These are phyloP conservation scores for Pestalotiopsis fici DNA, from an alignment of 2,329 filamentous ascomycete species.

Conservation along the genomic window DNA sequence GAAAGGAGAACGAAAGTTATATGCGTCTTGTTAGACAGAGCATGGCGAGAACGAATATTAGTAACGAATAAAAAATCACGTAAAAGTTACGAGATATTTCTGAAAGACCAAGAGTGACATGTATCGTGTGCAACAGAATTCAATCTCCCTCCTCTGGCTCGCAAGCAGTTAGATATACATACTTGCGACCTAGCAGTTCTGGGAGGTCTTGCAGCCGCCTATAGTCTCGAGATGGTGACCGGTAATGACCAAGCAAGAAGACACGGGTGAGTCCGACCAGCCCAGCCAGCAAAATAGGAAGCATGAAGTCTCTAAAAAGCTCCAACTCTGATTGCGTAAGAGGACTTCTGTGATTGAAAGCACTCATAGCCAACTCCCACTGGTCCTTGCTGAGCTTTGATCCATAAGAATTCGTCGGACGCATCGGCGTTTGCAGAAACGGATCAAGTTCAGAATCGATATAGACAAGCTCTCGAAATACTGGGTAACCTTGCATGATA, in stretches of 20 bases:
- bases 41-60: too few species aligned
- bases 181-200: background rate
- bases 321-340: constrained; percentile 11
- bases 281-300: background rate
- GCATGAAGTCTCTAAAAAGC: constrained; percentile 5
- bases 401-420: too few species aligned
- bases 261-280: background rate
- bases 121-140: too few species aligned
- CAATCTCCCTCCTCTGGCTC: background rate
- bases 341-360: background rate
- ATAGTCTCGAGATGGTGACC: background rate
- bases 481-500: too few species aligned
- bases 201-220: background rate
- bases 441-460: too few species aligned
- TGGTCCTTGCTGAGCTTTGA: background rate
- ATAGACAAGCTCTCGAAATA: too few species aligned
- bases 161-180: background rate
- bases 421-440: too few species aligned
- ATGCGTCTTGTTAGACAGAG: too few species aligned
- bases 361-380: background rate
- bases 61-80: too few species aligned
- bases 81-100: too few species aligned
- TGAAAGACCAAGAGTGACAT: too few species aligned
- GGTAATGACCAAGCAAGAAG: background rate
- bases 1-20: too few species aligned